Percentiles rank a stretch among this genome's conserved stretches.
phyloP scores from a whole-genome alignment of 1,284 basidiomycete species.

The Porodaedalea pini region DNA sequence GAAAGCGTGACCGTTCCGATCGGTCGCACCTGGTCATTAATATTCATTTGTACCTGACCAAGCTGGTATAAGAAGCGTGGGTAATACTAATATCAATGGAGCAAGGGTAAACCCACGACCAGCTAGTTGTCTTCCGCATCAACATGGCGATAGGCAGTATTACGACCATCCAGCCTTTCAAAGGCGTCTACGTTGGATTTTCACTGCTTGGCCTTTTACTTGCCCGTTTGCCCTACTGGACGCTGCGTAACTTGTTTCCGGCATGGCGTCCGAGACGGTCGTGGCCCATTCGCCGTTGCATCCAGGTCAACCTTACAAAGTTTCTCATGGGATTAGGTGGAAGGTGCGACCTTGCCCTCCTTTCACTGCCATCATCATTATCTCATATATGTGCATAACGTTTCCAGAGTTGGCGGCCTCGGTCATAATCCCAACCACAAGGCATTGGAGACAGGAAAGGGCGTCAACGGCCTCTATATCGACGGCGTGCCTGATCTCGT shows the following conservation, averaged over 20 bases:
- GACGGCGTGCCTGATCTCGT: slow-evolving; percentile 31
- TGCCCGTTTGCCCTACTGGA: slow-evolving; percentile 11
- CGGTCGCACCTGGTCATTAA: no score
- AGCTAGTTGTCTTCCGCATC: background rate
- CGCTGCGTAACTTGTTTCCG: slow-evolving; percentile 2
- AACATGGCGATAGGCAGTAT: background rate
- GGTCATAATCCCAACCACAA: slow-evolving; percentile 6
- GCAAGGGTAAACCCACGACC: no score
- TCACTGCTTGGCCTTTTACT: slow-evolving; percentile 2
- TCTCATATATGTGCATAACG: background rate
- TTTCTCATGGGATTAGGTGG: background rate
- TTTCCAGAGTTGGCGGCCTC: background rate
- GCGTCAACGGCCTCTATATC: slow-evolving; percentile 22
- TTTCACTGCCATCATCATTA: background rate
- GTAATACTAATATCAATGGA: no score
- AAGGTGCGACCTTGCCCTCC: background rate
- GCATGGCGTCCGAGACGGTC: slow-evolving; percentile 8
- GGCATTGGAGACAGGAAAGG: slow-evolving; percentile 15
- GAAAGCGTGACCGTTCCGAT: no score
- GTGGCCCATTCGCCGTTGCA: slow-evolving; percentile 5
- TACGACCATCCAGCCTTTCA: slow-evolving; percentile 8
- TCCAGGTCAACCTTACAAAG: background rate
- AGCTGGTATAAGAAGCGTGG: no score
- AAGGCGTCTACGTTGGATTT: slow-evolving; percentile 5
- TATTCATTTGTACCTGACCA: no score